These are phyloP conservation scores for Dicorynia guianensis DNA, from an alignment of 306 rosid species.

Conservation along the genomic window DNA sequence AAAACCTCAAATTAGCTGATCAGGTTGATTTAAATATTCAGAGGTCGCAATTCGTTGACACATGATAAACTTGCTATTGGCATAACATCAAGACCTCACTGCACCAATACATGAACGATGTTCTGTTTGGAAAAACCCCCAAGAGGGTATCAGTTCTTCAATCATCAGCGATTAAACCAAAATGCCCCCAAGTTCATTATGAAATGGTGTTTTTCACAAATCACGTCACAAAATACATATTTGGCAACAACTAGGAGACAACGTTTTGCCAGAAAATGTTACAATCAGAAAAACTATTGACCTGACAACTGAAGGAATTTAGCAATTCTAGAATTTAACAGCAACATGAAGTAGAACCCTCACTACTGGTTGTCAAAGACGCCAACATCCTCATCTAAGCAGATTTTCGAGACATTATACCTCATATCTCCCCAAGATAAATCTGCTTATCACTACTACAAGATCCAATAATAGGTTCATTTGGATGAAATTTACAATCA, in stretches of 20 bases:
- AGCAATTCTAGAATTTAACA: conserved; percentile 28
- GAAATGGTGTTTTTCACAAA: conserved; percentile 21
- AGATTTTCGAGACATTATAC: conserved; percentile 16
- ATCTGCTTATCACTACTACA: conserved; percentile 90
- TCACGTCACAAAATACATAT: conserved; percentile 33
- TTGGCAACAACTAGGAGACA: conserved; percentile 25
- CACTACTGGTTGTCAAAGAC: conserved; percentile 22
- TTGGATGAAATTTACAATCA: conserved; percentile 84
- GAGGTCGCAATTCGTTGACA: too few species aligned
- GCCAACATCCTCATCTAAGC: conserved; percentile 30
- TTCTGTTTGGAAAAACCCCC: too few species aligned
- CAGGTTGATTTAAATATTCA: too few species aligned
- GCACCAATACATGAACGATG: too few species aligned
- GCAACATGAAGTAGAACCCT: conserved; percentile 4
- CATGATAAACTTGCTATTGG: too few species aligned
- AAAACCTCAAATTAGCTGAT: too few species aligned
- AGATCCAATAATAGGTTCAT: conserved; percentile 83
- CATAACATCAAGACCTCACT: too few species aligned
- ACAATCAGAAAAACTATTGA: conserved; percentile 37
- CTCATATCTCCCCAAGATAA: conserved; percentile 87
- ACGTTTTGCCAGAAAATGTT: conserved; percentile 27
- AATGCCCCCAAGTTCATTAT: conserved; percentile 1
- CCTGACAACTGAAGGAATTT: conserved; percentile 28
- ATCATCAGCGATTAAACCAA: conserved; percentile 8
- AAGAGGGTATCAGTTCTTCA: background rate